phyloP scores from a whole-genome alignment of 306 rosid species.

The Ammopiptanthus mongolicus region DNA sequence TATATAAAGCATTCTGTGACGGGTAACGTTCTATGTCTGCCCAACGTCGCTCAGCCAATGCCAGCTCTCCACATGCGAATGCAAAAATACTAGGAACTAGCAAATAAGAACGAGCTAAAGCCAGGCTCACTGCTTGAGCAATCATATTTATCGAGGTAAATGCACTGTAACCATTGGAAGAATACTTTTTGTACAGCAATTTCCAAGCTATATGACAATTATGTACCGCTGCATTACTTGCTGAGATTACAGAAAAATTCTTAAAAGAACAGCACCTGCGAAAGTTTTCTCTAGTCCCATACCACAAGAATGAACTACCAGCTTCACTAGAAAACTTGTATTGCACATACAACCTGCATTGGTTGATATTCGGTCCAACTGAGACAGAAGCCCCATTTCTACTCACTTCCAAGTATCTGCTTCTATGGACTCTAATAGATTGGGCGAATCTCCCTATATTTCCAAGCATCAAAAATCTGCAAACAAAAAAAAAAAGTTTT shows the following conservation, averaged over 20 bases:
- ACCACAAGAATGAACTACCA: constrained; percentile 24
- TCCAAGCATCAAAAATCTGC: constrained; percentile 62
- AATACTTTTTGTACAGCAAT: constrained; percentile 35
- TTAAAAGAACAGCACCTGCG: constrained; percentile 19
- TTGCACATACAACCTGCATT: constrained; percentile 26
- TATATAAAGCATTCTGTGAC: constrained; percentile 49
- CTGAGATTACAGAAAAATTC: constrained; percentile 31
- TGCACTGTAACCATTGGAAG: constrained; percentile 21
- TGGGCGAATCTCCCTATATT: constrained; percentile 39
- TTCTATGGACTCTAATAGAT: constrained; percentile 31
- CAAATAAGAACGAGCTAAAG: constrained; percentile 52
- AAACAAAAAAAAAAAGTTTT: not conserved
- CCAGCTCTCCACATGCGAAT: constrained; percentile 52
- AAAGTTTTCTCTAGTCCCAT: constrained; percentile 28
- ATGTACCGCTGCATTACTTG: constrained; percentile 33
- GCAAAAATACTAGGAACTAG: constrained; percentile 73
- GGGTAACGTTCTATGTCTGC: constrained; percentile 32
- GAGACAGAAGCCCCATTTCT: constrained; percentile 40
- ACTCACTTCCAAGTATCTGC: constrained; percentile 22
- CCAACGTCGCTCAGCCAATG: constrained; percentile 52
- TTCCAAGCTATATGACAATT: constrained; percentile 54
- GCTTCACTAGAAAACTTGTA: constrained; percentile 28
- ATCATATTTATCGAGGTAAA: constrained; percentile 46
- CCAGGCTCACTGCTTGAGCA: constrained; percentile 72
- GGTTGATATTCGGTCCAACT: constrained; percentile 33